phyloP scores from a whole-genome alignment of 2,329 filamentous ascomycete genomes.

The Bipolaris cookei region DNA sequence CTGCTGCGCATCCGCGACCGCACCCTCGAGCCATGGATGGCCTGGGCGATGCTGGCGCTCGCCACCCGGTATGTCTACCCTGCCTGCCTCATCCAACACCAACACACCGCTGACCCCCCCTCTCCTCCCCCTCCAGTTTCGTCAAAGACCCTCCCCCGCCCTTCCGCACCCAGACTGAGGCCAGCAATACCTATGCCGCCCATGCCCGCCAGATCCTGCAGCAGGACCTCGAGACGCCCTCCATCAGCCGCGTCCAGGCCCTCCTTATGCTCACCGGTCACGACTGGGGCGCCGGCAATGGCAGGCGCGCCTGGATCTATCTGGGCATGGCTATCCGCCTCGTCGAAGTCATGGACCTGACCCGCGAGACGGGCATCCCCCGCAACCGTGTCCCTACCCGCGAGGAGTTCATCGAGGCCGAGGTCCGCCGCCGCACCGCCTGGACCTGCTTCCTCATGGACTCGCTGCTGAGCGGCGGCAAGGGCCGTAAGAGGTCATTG shows the following conservation, averaged over 20 bases:
- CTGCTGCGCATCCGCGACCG: conserved; percentile 48
- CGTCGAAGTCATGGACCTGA: conserved; percentile 51
- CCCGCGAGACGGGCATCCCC: conserved; percentile 44
- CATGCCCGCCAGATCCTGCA: conserved; percentile 51
- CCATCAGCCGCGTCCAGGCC: conserved; percentile 49
- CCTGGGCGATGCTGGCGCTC: conserved; percentile 52
- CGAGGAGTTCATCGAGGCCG: conserved; percentile 51
- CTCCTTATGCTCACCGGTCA: conserved; percentile 55
- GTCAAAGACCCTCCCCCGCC: conserved; percentile 46
- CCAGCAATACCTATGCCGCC: conserved; percentile 52
- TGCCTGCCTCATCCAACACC: no score
- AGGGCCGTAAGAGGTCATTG: conserved; percentile 48
- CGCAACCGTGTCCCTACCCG: conserved; percentile 42
- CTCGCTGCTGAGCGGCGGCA: conserved; percentile 50
- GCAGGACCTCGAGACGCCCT: conserved; percentile 49
- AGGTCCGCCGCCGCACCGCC: conserved; percentile 49
- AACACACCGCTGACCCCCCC: neutral
- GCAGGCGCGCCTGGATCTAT: conserved; percentile 50
- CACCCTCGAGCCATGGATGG: conserved; percentile 48
- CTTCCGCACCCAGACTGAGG: conserved; percentile 48
- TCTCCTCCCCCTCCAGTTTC: conserved; percentile 34
- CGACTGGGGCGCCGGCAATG: conserved; percentile 56
- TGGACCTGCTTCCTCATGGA: conserved; percentile 55
- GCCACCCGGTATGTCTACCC: conserved; percentile 44
- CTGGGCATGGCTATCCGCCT: conserved; percentile 52